Percentiles rank a stretch among this genome's conserved stretches.
These are phyloP conservation scores for Hanseniaspora jakobsenii DNA, from an alignment of 805 yeast genomes.

Conservation along the genomic window DNA sequence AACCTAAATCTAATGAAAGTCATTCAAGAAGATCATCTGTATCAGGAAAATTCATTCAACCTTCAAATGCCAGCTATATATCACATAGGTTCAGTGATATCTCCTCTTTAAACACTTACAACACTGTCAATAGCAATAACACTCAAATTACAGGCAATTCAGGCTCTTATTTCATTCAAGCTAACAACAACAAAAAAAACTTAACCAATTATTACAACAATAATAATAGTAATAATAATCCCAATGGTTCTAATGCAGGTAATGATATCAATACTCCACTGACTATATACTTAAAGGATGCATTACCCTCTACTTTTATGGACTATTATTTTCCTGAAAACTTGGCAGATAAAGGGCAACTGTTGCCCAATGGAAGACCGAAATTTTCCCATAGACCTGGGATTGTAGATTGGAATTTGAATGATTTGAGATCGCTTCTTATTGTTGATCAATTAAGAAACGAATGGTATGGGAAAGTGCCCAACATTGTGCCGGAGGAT, in stretches of 20 bases:
- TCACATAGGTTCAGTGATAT: conserved; percentile 13
- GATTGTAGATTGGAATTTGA: conserved; percentile 52
- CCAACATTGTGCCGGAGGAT: conserved; percentile 22
- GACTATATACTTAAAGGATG: conserved; percentile 34
- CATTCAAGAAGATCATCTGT: background rate
- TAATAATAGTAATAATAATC: too few relatives aligned
- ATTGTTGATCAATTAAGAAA: conserved; percentile 40
- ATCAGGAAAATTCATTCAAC: conserved; percentile 5
- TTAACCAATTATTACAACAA: too few relatives aligned
- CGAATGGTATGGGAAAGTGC: conserved; percentile 46
- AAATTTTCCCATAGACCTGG: conserved; percentile 49
- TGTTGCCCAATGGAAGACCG: conserved; percentile 48
- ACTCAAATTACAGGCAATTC: background rate
- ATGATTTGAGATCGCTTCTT: conserved; percentile 54
- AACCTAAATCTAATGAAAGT: background rate
- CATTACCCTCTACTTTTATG: conserved; percentile 39
- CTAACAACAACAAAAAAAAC: conserved; percentile 3
- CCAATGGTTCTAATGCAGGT: too few relatives aligned
- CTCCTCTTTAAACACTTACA: conserved; percentile 7
- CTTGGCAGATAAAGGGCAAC: conserved; percentile 27
- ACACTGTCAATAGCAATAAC: too few relatives aligned
- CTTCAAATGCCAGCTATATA: conserved; percentile 8
- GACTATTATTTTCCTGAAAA: conserved; percentile 52
- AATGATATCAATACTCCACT: background rate
- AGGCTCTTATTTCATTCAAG: conserved; percentile 12